Evolutionary conservation across 352 stramenopile species (phyloP), one percentile per base, ranked within the genome.

Genomic region (Phytophthora europaea): DNA sequence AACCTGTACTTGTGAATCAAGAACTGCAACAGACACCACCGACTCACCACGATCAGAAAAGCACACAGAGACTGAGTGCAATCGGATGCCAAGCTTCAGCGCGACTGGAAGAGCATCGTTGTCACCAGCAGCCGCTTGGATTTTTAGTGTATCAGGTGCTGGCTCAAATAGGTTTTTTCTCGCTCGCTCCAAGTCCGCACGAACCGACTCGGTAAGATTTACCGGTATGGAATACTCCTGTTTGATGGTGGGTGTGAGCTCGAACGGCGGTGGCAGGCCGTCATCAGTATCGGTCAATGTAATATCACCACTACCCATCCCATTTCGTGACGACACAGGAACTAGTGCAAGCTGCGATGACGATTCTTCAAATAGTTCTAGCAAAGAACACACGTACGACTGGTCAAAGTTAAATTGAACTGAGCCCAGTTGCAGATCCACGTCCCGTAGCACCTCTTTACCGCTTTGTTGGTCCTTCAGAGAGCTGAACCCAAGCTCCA

Each of bases 391-490:
- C 8, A 96, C 75, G 45, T 95, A 95, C 20, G 88, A 87, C 61
- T 97, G 90, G 48, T 97, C 89, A 69, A 96, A 94, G 48, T 93
- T 87, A 20, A 97, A 72, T 54, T 97, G 90, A 18, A 97, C 75
- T 4, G 85, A 88, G 15, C 90, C 90, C 54, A 95, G 73, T 47
- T 85, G 81, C 34, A 95, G 61, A 71, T 95, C 85, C n/a, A 95
- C 26, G 22, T 95, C 79, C 18, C 75, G 78, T 43, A 83, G 59
- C 2, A 80, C 51, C 64, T 94, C 82, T 53, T 84, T 75, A 5
- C 88, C 84, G 33, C 75, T 93, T 51, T 81, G 79, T 31, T 84
- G 70, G 63, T 94, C 85, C 63, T 81, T 90, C n/a, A 81, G 65
- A 8, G 81, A 89, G 16, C 62, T 87, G 31, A 80, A 91, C 12